Evolutionary conservation across 2,329 filamentous ascomycete genomes (phyloP).

Genomic region (Cercospora sojina): DNA sequence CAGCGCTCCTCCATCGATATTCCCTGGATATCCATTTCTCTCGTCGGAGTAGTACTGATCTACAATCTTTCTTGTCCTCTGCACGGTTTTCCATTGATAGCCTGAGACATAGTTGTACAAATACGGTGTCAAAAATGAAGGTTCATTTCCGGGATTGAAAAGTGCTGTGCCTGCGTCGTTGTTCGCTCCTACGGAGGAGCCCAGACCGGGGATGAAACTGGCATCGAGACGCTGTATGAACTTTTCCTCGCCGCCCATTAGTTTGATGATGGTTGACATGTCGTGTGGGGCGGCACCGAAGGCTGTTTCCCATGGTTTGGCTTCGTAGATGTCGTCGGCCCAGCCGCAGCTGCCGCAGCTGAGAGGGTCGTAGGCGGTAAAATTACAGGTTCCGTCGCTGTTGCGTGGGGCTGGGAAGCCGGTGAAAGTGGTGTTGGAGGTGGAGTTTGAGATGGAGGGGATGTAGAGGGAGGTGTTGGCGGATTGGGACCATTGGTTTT

Average conservation of each 20-base stretch:
- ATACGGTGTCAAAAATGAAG: slow-evolving; percentile 43
- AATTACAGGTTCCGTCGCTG: slow-evolving; percentile 22
- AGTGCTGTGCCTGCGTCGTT: slow-evolving; percentile 29
- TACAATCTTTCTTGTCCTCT: slow-evolving; percentile 39
- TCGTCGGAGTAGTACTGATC: slow-evolving; percentile 45
- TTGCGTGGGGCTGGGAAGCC: slow-evolving; percentile 25
- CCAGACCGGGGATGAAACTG: slow-evolving; percentile 22
- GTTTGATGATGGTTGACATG: slow-evolving; percentile 23
- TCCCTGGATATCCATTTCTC: slow-evolving; percentile 46
- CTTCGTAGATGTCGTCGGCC: slow-evolving; percentile 26
- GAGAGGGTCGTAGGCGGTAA: slow-evolving; percentile 22
- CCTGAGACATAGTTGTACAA: slow-evolving; percentile 42
- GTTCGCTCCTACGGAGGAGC: slow-evolving; percentile 20
- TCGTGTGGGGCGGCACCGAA: slow-evolving; percentile 28
- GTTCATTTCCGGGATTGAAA: slow-evolving; percentile 40
- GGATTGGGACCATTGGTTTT: slow-evolving; percentile 24
- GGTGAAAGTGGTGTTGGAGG: slow-evolving; percentile 22
- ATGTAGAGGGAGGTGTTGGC: slow-evolving; percentile 38
- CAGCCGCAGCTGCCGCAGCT: slow-evolving; percentile 25
- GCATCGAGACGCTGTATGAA: slow-evolving; percentile 25
- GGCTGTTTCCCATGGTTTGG: slow-evolving; percentile 25
- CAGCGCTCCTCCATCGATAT: slow-evolving; percentile 50
- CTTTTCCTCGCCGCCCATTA: slow-evolving; percentile 24
- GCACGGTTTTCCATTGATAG: slow-evolving; percentile 41
- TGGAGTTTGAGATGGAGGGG: slow-evolving; percentile 5